These are phyloP conservation scores for Parathielavia hyrcaniae DNA, from an alignment of 495 filamentous ascomycete species.

Conservation along the genomic window DNA sequence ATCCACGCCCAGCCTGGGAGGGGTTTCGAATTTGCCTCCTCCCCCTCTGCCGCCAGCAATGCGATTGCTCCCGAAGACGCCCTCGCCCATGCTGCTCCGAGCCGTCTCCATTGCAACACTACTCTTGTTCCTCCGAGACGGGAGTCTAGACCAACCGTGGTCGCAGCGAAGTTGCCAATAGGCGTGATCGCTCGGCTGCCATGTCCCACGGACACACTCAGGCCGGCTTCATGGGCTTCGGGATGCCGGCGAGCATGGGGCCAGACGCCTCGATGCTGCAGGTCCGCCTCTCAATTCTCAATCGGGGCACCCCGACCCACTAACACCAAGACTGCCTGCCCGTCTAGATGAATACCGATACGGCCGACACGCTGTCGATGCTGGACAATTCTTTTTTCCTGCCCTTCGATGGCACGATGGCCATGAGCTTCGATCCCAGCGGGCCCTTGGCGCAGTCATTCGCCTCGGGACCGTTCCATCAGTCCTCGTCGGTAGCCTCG, in stretches of 20 bases:
- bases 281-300: slow-evolving; percentile 15
- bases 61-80: background rate
- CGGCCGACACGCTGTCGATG: slow-evolving; percentile 38
- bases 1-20: background rate
- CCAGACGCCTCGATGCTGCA: slow-evolving; percentile 8
- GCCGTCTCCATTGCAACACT: background rate
- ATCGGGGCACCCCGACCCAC: slow-evolving; percentile 12
- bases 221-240: slow-evolving; percentile 9
- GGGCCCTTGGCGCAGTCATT: slow-evolving; percentile 20
- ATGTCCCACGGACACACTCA: slow-evolving; percentile 38
- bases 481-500: slow-evolving; percentile 5
- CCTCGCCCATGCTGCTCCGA: background rate
- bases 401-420: slow-evolving; percentile 33
- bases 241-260: slow-evolving; percentile 12
- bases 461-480: slow-evolving; percentile 10
- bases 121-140: background rate
- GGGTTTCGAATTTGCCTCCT: background rate
- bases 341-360: slow-evolving; percentile 30
- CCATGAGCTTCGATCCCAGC: slow-evolving; percentile 36
- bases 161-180: no score
- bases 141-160: background rate
- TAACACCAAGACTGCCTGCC: slow-evolving; percentile 20
- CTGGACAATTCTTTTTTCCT: slow-evolving; percentile 35
- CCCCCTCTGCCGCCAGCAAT: background rate
- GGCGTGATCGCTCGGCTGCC: slow-evolving; percentile 7